Evolutionary conservation across 148 eudicot genomes (phyloP).

Genomic region (Polygonum maritimum): DNA sequence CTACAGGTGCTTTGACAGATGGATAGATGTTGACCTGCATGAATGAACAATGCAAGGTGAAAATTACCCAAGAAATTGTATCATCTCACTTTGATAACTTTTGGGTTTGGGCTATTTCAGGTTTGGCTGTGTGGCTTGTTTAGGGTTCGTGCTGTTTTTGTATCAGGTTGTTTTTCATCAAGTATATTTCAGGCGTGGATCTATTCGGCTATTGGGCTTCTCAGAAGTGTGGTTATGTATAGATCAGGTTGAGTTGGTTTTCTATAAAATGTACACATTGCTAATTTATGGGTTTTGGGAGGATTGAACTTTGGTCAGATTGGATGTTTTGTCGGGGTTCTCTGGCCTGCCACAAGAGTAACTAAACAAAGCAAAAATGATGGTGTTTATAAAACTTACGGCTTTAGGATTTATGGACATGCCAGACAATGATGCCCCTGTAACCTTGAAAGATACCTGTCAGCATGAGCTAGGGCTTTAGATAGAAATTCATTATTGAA

Average conservation of each 20-base stretch:
- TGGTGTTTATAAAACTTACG: conserved; percentile 38
- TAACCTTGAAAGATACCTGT: conserved; percentile 95
- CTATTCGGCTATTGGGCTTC: not conserved
- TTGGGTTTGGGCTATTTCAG: too few relatives aligned
- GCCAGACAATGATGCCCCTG: conserved; percentile 79
- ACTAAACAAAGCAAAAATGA: not conserved
- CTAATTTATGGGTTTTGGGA: too few relatives aligned
- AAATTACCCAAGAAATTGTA: not conserved
- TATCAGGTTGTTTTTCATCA: not conserved
- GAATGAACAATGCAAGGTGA: not conserved
- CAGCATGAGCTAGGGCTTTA: conserved; percentile 14
- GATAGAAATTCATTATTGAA: not conserved
- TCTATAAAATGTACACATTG: not conserved
- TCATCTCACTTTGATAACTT: not conserved
- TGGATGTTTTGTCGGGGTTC: not conserved
- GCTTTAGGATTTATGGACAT: conserved; percentile 82
- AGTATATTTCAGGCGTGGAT: not conserved
- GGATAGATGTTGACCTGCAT: conserved; percentile 83
- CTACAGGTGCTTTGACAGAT: conserved; percentile 77
- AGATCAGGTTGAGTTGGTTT: not conserved
- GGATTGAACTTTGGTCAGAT: too few relatives aligned
- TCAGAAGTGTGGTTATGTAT: not conserved
- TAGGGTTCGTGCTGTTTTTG: not conserved
- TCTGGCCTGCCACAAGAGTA: not conserved
- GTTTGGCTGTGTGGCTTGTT: not conserved